phyloP scores from a whole-genome alignment of 2,329 filamentous ascomycete species.

The Blastomyces emzantsi region DNA sequence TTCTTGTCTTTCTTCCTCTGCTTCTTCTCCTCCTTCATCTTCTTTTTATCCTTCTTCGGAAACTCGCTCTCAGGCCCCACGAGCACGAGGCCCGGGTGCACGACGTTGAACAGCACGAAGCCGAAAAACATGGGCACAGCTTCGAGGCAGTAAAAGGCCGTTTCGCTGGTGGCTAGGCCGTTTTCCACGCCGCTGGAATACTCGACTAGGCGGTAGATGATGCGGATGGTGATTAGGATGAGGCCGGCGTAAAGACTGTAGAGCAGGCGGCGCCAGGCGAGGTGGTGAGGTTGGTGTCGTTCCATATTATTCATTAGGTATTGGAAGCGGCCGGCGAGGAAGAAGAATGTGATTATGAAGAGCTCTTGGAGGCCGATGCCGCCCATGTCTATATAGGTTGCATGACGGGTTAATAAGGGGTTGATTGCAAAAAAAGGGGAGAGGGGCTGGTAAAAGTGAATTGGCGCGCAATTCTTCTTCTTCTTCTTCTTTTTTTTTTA shows the following conservation, averaged over 20 bases:
- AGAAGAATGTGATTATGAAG: constrained; percentile 43
- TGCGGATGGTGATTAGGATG: constrained; percentile 44
- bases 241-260: constrained; percentile 46
- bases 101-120: constrained; percentile 28
- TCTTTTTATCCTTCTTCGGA: constrained; percentile 18
- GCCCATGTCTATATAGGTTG: constrained; percentile 20
- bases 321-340: constrained; percentile 44
- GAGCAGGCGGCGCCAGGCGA: constrained; percentile 32
- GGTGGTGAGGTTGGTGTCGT: constrained; percentile 25
- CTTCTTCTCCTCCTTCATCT: constrained; percentile 3
- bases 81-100: constrained; percentile 31
- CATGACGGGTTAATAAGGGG: not conserved
- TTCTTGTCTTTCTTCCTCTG: constrained; percentile 9
- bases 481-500: no score
- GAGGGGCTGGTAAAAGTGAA: not conserved
- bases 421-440: not conserved
- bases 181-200: constrained; percentile 45
- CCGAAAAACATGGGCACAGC: constrained; percentile 34
- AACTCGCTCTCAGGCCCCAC: constrained; percentile 25
- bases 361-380: constrained; percentile 44
- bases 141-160: constrained; percentile 35
- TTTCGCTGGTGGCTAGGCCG: constrained; percentile 31
- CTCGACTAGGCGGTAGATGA: constrained; percentile 51
- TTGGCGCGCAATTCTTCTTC: not conserved
- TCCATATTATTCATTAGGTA: constrained; percentile 28